Conservation (phyloP, 2,329 filamentous ascomycete genomes). For the Exophiala bonariae region DNA sequence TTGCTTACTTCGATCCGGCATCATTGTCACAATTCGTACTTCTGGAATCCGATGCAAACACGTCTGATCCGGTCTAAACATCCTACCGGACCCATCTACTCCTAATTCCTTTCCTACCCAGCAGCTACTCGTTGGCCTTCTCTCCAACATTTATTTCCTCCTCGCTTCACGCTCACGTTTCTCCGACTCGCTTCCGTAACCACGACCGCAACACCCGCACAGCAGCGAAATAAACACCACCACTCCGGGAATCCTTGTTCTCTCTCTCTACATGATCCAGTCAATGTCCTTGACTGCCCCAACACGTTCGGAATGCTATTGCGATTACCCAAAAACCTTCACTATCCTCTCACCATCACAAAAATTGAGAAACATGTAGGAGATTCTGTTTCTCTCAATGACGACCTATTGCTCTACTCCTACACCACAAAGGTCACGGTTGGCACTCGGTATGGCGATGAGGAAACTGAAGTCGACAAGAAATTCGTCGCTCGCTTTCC, state of each 20-base stretch:
- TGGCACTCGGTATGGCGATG: slow-evolving; percentile 66
- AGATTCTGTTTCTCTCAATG: slow-evolving; percentile 73
- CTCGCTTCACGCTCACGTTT: too few relatives aligned
- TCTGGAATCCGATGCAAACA: too few relatives aligned
- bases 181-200: too few relatives aligned
- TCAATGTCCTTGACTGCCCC: slow-evolving; percentile 16
- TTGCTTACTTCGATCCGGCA: too few relatives aligned
- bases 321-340: slow-evolving; percentile 59
- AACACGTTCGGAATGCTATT: slow-evolving; percentile 42
- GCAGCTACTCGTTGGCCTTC: too few relatives aligned
- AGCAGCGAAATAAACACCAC: background rate
- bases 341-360: slow-evolving; percentile 91
- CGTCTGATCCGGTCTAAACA: too few relatives aligned
- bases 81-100: too few relatives aligned
- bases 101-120: too few relatives aligned
- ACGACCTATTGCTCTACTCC: slow-evolving; percentile 80
- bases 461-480: slow-evolving; percentile 67
- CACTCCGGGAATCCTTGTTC: slow-evolving; percentile 3
- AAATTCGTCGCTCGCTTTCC: slow-evolving; percentile 78
- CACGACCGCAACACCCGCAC: too few relatives aligned
- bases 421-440: slow-evolving; percentile 74
- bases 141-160: too few relatives aligned
- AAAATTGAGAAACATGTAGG: slow-evolving; percentile 75
- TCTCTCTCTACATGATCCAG: slow-evolving; percentile 13
- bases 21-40: too few relatives aligned